A percentile compares a stretch with the other conserved stretches of the same genome.
These are phyloP conservation scores for Mollisia scopiformis DNA, from an alignment of 2,329 filamentous ascomycete genomes.

Conservation along the genomic window DNA sequence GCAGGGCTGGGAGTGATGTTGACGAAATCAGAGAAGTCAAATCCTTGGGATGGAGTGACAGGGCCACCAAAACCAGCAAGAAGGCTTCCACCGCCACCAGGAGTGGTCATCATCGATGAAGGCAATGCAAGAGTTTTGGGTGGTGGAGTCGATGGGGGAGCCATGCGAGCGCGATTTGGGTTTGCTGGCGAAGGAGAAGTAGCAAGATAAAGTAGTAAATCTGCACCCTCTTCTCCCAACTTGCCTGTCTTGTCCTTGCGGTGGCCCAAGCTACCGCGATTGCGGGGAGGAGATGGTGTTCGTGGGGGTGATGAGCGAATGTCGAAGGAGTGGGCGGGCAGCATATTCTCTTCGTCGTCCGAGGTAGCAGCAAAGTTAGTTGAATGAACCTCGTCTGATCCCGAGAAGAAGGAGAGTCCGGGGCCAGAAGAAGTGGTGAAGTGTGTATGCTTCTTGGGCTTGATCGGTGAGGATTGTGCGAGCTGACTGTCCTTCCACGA, in stretches of 20 bases:
- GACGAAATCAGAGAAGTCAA: conserved; percentile 96
- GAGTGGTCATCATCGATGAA: conserved; percentile 88
- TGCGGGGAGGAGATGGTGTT: conserved; percentile 73
- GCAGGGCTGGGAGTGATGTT: conserved; percentile 97
- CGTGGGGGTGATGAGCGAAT: conserved; percentile 80
- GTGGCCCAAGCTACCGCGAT: conserved; percentile 49
- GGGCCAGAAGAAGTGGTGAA: conserved; percentile 74
- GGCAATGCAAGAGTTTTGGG: conserved; percentile 71
- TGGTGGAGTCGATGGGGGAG: conserved; percentile 76
- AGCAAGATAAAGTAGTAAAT: conserved; percentile 81
- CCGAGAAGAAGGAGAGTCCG: conserved; percentile 77
- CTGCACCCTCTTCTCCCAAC: conserved; percentile 77
- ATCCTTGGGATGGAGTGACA: conserved; percentile 78
- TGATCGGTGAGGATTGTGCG: conserved; percentile 84
- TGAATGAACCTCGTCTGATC: conserved; percentile 61
- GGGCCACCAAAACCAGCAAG: conserved; percentile 68
- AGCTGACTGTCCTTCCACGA: conserved; percentile 79
- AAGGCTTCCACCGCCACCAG: conserved; percentile 68
- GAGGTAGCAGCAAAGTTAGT: conserved; percentile 62
- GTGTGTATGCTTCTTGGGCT: conserved; percentile 73
- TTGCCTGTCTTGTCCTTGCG: conserved; percentile 58
- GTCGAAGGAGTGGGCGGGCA: conserved; percentile 77
- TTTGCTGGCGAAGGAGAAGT: conserved; percentile 88
- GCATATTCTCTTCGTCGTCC: conserved; percentile 82
- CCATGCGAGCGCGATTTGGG: conserved; percentile 58